Conservation (phyloP, 192 early-diverging fungal species). For the Backusella circina region DNA sequence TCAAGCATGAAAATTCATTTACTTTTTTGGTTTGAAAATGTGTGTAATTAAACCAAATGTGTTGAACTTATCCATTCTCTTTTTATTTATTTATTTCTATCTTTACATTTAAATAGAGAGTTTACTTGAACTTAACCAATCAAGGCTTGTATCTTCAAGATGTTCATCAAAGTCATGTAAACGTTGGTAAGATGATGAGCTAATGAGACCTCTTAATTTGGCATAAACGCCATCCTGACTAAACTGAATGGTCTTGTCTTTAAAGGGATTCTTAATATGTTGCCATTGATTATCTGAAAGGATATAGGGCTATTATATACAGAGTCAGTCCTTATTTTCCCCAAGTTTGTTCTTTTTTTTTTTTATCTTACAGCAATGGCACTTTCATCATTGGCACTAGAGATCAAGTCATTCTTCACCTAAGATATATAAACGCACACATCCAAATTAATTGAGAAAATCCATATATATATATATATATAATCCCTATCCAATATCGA, state of each 20-base stretch:
- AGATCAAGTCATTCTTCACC: neutral
- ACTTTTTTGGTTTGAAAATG: neutral
- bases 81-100: neutral
- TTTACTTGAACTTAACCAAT: constrained; percentile 50
- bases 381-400: constrained; percentile 5
- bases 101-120: neutral
- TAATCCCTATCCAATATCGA: too few species aligned
- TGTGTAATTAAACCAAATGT: neutral
- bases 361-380: constrained; percentile 26
- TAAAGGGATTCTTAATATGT: constrained; percentile 38
- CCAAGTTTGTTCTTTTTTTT: too few species aligned
- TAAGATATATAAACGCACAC: too few species aligned
- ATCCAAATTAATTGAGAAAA: too few species aligned
- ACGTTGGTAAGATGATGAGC: constrained; percentile 35
- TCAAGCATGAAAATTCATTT: neutral
- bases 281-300: constrained; percentile 54
- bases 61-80: neutral
- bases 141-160: constrained; percentile 55
- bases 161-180: constrained; percentile 69
- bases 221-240: constrained; percentile 30
- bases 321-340: neutral
- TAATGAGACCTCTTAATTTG: constrained; percentile 38
- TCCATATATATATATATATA: too few species aligned
- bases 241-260: constrained; percentile 23
- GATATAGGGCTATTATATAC: constrained; percentile 41